Conservation (phyloP, 1,284 basidiomycete genomes). For the Cerrena zonata region DNA sequence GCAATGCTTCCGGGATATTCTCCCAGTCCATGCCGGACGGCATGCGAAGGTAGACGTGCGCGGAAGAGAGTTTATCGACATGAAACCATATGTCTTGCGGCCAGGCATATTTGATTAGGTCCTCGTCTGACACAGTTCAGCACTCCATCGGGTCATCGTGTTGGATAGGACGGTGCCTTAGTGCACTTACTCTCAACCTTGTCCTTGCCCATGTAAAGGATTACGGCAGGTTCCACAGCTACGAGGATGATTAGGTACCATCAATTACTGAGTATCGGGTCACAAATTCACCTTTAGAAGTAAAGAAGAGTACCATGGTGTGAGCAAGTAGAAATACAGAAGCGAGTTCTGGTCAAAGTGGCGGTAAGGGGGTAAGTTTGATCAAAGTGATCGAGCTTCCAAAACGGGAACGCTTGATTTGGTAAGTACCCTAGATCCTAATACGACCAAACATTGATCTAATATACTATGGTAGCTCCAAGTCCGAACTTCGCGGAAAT, state of each 20-base stretch:
- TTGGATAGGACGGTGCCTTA: conserved; percentile 7
- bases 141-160: conserved; percentile 5
- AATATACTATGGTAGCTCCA: no score
- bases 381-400: background rate
- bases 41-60: conserved; percentile 91
- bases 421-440: background rate
- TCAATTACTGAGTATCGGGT: background rate
- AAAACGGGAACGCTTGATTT: background rate
- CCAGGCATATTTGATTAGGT: conserved; percentile 88
- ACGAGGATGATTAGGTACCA: background rate
- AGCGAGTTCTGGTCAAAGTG: background rate
- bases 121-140: conserved; percentile 64
- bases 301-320: conserved; percentile 67
- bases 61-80: conserved; percentile 87
- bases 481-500: no score
- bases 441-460: background rate
- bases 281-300: conserved; percentile 45
- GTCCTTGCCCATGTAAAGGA: conserved; percentile 92
- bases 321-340: background rate
- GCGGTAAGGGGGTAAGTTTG: background rate
- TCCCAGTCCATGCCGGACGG: conserved; percentile 82
- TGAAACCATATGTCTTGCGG: conserved; percentile 79
- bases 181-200: conserved; percentile 83
- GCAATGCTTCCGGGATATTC: conserved; percentile 70
- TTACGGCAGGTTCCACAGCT: conserved; percentile 58